Conservation (phyloP, 2,329 filamentous ascomycete species). For the Phaeoacremonium minimum region DNA sequence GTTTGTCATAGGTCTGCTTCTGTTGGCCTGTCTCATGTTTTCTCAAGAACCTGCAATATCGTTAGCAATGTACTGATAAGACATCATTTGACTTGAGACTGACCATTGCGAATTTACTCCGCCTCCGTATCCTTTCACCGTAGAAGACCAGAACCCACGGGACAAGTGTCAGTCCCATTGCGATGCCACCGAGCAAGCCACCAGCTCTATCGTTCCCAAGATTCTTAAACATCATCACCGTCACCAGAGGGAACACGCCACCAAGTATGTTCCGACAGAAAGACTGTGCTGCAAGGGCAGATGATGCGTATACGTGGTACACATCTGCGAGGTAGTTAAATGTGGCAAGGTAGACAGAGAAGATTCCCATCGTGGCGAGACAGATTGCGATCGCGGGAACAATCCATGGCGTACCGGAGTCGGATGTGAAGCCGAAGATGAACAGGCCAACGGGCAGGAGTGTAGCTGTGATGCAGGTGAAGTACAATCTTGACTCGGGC, state of each 20-base stretch:
- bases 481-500: slow-evolving; percentile 79
- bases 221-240: slow-evolving; percentile 65
- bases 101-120: slow-evolving; percentile 73
- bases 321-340: slow-evolving; percentile 93
- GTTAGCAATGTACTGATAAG: no score
- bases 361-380: slow-evolving; percentile 80
- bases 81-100: no score
- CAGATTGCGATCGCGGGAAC: slow-evolving; percentile 65
- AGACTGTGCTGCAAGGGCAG: slow-evolving; percentile 79
- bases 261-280: slow-evolving; percentile 83
- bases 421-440: slow-evolving; percentile 72
- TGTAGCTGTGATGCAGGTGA: slow-evolving; percentile 70
- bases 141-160: slow-evolving; percentile 83
- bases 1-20: no score
- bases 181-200: slow-evolving; percentile 72
- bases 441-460: slow-evolving; percentile 78
- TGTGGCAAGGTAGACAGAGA: slow-evolving; percentile 78
- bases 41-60: no score
- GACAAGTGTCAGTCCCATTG: slow-evolving; percentile 65
- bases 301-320: slow-evolving; percentile 81
- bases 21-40: no score
- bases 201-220: slow-evolving; percentile 69
- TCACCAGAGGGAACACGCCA: slow-evolving; percentile 76
- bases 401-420: slow-evolving; percentile 63
- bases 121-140: slow-evolving; percentile 68